A percentile compares a stretch with the other conserved stretches of the same genome.
Conservation (phyloP, 345 rosid species). For the Jatropha curcas region DNA sequence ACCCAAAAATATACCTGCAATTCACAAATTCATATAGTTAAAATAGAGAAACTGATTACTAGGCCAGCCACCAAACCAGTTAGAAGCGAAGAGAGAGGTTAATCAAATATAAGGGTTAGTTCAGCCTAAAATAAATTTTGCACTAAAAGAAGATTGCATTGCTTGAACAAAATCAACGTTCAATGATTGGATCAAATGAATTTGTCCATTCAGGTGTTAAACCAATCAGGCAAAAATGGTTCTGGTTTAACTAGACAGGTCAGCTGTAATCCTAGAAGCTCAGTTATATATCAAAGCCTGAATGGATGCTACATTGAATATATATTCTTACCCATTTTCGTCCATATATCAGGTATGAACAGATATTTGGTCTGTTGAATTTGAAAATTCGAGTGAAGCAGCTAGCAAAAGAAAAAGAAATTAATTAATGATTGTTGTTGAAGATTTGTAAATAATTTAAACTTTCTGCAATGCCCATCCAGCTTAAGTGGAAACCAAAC, state of each 20-base stretch:
- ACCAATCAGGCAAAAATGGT: too few relatives aligned
- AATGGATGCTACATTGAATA: not conserved
- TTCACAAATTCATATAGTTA: conserved; percentile 5
- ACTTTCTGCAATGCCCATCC: not conserved
- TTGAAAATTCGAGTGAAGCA: conserved; percentile 88
- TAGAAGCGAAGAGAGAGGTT: not conserved
- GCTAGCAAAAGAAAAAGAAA: conserved; percentile 33
- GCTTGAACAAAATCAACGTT: not conserved
- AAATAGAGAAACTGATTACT: not conserved
- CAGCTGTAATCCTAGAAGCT: too few relatives aligned
- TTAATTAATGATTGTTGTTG: not conserved
- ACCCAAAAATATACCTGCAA: conserved; percentile 89
- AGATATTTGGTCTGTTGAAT: conserved; percentile 59
- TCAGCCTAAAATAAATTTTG: not conserved
- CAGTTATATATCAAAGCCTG: too few relatives aligned
- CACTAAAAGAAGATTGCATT: not conserved
- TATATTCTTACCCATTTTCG: conserved; percentile 72
- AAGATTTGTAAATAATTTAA: not conserved
- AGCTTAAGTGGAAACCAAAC: not conserved
- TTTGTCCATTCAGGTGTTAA: too few relatives aligned
- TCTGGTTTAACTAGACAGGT: too few relatives aligned
- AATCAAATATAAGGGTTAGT: not conserved
- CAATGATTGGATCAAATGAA: not conserved
- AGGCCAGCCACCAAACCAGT: too few relatives aligned
- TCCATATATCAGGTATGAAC: conserved; percentile 58